Evolutionary conservation across 2,329 filamentous ascomycete species (phyloP).

Genomic region (Pezizomycotina sp.): DNA sequence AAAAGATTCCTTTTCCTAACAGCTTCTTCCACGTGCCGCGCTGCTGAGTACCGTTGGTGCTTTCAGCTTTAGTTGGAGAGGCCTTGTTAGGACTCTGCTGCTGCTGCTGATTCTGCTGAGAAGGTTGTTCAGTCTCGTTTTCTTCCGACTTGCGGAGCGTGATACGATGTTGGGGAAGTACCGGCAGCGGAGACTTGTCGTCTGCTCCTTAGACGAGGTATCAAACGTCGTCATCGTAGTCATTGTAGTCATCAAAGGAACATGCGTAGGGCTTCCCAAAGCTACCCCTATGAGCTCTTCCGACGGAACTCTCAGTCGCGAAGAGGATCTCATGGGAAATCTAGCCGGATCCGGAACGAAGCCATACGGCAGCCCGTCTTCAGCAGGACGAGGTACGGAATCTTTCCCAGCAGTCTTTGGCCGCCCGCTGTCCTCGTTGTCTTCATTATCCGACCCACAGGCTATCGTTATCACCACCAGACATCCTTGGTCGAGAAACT

Average conservation of each 20-base stretch:
- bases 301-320: constrained; percentile 8
- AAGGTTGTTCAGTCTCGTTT: constrained; percentile 6
- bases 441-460: background rate
- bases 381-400: constrained; percentile 12
- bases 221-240: too few species aligned
- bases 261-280: constrained; percentile 48
- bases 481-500: constrained; percentile 10
- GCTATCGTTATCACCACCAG: constrained; percentile 1
- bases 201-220: too few species aligned
- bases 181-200: too few species aligned
- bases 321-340: constrained; percentile 13
- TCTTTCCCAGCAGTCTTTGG: constrained; percentile 16
- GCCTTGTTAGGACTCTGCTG: background rate
- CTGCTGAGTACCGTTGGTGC: constrained; percentile 28
- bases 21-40: constrained; percentile 43
- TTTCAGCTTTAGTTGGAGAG: background rate
- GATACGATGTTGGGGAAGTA: constrained; percentile 12
- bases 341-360: constrained; percentile 5
- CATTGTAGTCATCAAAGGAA: too few species aligned
- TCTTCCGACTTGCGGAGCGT: constrained; percentile 11
- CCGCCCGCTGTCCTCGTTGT: constrained; percentile 4
- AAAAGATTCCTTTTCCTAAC: constrained; percentile 38
- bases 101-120: background rate
- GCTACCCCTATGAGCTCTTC: constrained; percentile 48
- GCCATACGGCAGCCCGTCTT: constrained; percentile 16